Evolutionary conservation across 495 filamentous ascomycete genomes (phyloP).

Genomic region (Usnea hakonensis): DNA sequence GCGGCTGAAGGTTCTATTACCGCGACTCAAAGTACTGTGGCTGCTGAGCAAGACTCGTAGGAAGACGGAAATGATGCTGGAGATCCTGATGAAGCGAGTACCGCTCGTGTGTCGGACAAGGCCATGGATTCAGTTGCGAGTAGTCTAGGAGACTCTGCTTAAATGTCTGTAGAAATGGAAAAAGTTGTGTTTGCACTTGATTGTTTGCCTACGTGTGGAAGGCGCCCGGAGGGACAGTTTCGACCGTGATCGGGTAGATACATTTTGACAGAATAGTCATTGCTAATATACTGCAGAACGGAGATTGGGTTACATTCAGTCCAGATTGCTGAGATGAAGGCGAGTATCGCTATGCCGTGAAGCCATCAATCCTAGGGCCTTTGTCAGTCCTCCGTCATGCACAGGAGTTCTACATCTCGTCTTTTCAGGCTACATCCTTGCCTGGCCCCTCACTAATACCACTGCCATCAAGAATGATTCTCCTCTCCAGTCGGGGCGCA

Average conservation of each 20-base stretch:
- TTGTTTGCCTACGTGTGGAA: not conserved
- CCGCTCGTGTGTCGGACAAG: too few species aligned
- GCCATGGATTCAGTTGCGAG: too few species aligned
- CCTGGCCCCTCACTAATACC: not conserved
- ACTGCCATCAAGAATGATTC: conserved; percentile 46
- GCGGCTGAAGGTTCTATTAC: not conserved
- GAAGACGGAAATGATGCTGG: not conserved
- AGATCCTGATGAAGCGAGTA: not conserved
- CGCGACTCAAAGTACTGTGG: not conserved
- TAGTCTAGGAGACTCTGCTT: not conserved
- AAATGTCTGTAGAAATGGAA: not conserved
- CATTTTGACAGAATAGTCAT: not conserved
- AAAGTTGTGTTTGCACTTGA: not conserved
- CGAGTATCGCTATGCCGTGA: not conserved
- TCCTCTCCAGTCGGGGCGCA: conserved; percentile 65
- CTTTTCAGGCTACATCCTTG: not conserved
- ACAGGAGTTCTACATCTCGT: not conserved
- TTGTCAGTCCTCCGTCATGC: not conserved
- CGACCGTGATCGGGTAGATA: not conserved
- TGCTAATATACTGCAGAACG: not conserved
- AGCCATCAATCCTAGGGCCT: not conserved
- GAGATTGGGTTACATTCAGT: not conserved
- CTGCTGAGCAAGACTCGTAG: not conserved
- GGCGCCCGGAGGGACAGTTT: not conserved
- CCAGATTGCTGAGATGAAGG: not conserved